These are phyloP conservation scores for Carex pumila DNA, from an alignment of 176 grass and related monocot species.

Conservation along the genomic window DNA sequence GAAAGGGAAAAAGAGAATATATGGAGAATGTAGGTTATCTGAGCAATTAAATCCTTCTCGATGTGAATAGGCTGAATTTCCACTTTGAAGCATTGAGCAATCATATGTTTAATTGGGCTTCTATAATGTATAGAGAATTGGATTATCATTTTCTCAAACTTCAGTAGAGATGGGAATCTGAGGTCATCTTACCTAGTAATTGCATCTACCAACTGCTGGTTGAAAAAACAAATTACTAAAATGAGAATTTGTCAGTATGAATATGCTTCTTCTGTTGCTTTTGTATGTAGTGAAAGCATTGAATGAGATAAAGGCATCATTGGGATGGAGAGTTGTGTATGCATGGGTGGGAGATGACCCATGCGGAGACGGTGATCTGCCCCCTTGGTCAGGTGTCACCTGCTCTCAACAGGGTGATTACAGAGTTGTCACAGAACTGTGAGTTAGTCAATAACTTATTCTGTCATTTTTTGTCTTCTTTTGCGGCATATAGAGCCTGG, in stretches of 20 bases:
- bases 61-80: not conserved
- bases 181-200: not conserved
- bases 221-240: not conserved
- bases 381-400: conserved; percentile 95
- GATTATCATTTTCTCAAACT: not conserved
- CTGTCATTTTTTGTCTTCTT: conserved; percentile 4
- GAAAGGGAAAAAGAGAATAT: too few relatives aligned
- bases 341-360: conserved; percentile 97
- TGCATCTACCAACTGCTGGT: not conserved
- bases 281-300: conserved; percentile 89
- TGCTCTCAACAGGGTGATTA: conserved; percentile 95
- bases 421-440: conserved; percentile 96
- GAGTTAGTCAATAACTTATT: conserved; percentile 18
- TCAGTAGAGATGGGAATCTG: not conserved
- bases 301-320: conserved; percentile 89
- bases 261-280: not conserved
- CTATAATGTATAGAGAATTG: not conserved
- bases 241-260: not conserved
- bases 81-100: not conserved
- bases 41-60: not conserved
- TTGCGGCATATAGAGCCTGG: not conserved
- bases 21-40: not conserved
- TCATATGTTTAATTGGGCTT: not conserved
- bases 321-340: conserved; percentile 98
- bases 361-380: conserved; percentile 83